Base-by-base conservation (phyloP, 257 asterid genomes). In the Oldenlandia corymbosa region DNA sequence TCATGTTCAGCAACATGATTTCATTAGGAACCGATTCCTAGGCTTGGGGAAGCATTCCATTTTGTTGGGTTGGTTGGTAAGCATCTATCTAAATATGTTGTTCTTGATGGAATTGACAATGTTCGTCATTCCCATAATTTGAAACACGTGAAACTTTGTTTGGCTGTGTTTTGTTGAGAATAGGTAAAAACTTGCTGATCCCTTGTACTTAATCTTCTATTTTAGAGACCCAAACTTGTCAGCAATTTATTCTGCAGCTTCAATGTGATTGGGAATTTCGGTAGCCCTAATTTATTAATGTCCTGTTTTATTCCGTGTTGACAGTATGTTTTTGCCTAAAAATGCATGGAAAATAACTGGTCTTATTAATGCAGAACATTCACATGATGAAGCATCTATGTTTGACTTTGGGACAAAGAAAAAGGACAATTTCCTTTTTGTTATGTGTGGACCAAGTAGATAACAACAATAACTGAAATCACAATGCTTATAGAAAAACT, bases 1-100 rank as follows among this genome's bases (percentile, higher is more conserved):
- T n/a, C 75, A 88, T 71, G 99, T 93, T 55, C 96, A 83, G 0
- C 77, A 90, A 53, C 95, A 93, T 50, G 96, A 90, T 68, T 93
- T 93, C 80, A 87, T 93, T 80, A 90, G 74, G 83, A 78, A 28
- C 57, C 87, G 97, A 10, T 93, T 85, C 83, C 71, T 57, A 72
- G 99, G 99, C 53, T 11, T 84, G 65, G 95, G 90, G 42, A 81
- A 55, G 78, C 76, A 65, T 67, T 84, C 92, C 48, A 66, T 67
- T 68, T 16, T 85, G 31, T 49, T 76, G 78, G 76, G 94, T 72
- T 90, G 97, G 96, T 3, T 85, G 95, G 99, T 93, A 74, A 82
- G 95, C 75, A 23, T 54, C 67, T 7, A 10, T 12, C 59, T 62
- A 2, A 17, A 18, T 55, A 18, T 48, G 21, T 49, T 43, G 58